These are phyloP conservation scores for Testicularia cyperi DNA, from an alignment of 1,284 basidiomycete genomes.

Conservation along the genomic window DNA sequence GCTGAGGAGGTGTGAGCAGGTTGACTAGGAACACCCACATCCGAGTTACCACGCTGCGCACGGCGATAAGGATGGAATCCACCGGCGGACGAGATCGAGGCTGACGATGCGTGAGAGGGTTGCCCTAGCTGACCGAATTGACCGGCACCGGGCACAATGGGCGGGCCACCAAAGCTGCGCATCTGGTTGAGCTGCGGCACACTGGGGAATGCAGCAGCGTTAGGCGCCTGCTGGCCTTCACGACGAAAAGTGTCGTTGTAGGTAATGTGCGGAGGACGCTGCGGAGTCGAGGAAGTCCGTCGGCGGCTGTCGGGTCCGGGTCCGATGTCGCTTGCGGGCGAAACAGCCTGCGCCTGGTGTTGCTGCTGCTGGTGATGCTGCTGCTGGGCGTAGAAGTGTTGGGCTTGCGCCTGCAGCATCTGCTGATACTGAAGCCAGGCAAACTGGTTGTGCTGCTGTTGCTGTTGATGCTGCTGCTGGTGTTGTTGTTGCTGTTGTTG, in stretches of 20 bases:
- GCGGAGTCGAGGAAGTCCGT: constrained; percentile 50
- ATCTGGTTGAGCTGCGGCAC: constrained; percentile 24
- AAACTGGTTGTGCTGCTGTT: constrained; percentile 38
- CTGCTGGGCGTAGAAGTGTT: constrained; percentile 34
- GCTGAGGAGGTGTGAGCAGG: constrained; percentile 1
- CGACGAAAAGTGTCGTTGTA: constrained; percentile 50
- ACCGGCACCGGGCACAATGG: constrained; percentile 4
- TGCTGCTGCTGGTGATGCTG: constrained; percentile 19
- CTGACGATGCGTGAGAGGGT: constrained; percentile 23
- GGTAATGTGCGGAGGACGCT: constrained; percentile 39
- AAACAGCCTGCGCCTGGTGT: constrained; percentile 1
- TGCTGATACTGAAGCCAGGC: constrained; percentile 53
- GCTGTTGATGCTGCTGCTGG: constrained; percentile 27
- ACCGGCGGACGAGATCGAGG: constrained; percentile 24
- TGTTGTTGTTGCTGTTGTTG: constrained; percentile 29
- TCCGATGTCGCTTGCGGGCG: constrained; percentile 12
- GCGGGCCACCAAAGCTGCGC: constrained; percentile 23
- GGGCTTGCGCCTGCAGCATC: constrained; percentile 44
- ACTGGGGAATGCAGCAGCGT: constrained; percentile 21
- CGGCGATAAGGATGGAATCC: constrained; percentile 54
- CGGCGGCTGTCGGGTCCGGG: constrained; percentile 28
- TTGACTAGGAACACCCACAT: constrained; percentile 11
- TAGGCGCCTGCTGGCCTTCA: constrained; percentile 18
- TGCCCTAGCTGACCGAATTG: constrained; percentile 21
- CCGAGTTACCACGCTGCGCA: constrained; percentile 33